Base-by-base conservation (phyloP, 2,329 filamentous ascomycete species). In the Claviceps purpurea region DNA sequence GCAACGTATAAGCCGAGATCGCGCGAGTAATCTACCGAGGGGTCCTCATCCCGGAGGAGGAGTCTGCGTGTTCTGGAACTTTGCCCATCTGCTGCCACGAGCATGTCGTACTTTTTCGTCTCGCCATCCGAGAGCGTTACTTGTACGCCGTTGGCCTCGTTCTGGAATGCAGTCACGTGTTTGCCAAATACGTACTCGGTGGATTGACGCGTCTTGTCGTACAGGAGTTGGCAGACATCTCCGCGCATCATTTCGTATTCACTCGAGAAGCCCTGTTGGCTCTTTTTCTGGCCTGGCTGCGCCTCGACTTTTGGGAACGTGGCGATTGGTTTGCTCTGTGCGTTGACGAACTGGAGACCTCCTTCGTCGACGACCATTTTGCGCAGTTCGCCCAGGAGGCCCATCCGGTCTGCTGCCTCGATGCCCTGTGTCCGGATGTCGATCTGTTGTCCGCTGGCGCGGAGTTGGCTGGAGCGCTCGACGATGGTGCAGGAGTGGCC, bases 191-290 rank as follows among this genome's bases (percentile, higher is more conserved):
- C 39, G 53, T 63, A 68, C 34, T 54, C 55, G 14, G 57, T 58
- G 4, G 52, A 57, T 13, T 61, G 56, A 10, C 61, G 55, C 22
- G 65, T 68, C 18, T 57, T 62, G 0, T 77, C 67, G 56, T 74
- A 73, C 1, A 82, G 60, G 2, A 81, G 64, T 11, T 65, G 62
- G 4, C 72, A 70, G n/a, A 83, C 58, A 50, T 80, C 75, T 0
- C 75, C 77, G 8, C 79, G 68, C 70, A 83, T 75, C 48, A 83
- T 75, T 64, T 83, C 79, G 54, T 70, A 80, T 52, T 83, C 79
- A 54, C 71, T 73, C 0, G 74, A 77, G 26, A 78, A 61, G 8
- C 63, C 64, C 58, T 77, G 73, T 37, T 56, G 58, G 0, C 71
- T 70, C 16, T 10, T 7, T 4, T 18, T 24, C 50, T 68, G 63